Evolutionary conservation across 352 stramenopile genomes (phyloP), one percentile per base, ranked within the genome.

Genomic region (Aphanomyces cochlioides): DNA sequence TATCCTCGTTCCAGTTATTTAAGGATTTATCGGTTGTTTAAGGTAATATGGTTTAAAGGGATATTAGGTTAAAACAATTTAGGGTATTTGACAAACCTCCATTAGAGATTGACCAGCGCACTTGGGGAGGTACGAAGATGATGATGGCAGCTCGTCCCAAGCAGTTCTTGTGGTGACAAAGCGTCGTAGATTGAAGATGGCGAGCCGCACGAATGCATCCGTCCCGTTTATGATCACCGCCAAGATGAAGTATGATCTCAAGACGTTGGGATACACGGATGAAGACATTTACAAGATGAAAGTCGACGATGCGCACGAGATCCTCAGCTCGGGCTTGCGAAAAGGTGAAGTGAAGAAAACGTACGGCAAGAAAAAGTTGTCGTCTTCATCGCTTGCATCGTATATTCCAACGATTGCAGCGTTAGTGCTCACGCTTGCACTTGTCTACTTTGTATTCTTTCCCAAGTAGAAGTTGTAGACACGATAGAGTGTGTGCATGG

Each of bases 241-340:
- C n/a, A 45, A 41, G 36, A 70, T 70, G 64, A 70, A 70, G 64
- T 54, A 61, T 39, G 64, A 70, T 47, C 64, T 70, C 47, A 70
- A 70, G 64, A 54, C 53, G 38, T 39, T 70, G 21, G 64, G 64
- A 12, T 70, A 70, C 64, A 70, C 45, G 54, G 64, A 70, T 41
- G 64, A 70, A n/a, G 64, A 70, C 40, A 70, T 70, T 41, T 58
- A 70, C 40, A 54, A 56, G 64, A 70, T 70, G 64, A 54, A 56
- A n/a, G 64, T 70, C n/a, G 64, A 70, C 40, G 47, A 70, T 21
- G 64, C 64, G 3, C 64, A 70, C 21, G 40, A 70, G 54, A 61
- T 61, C 39, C 17, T 70, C 7, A n/a, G 61, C 43, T 40, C 53
- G 10, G 64, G 64, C 7, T 43, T 50, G 36, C 64, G 64, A 45